These are phyloP conservation scores for Cryptococcus sp. DNA, from an alignment of 1,284 basidiomycete species.

Conservation along the genomic window DNA sequence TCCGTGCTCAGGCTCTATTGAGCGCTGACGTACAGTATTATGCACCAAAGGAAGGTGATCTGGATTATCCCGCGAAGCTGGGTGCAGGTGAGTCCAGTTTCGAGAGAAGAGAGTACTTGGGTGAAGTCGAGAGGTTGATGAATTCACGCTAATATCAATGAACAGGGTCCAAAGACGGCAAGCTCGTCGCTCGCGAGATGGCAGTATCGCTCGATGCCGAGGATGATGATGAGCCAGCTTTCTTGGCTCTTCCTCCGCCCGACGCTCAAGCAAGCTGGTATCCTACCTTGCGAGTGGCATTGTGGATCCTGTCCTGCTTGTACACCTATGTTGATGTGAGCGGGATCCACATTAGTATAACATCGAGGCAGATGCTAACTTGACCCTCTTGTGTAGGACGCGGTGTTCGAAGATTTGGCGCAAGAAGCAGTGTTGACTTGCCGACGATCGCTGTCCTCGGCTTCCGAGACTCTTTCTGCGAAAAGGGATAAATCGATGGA, in stretches of 20 bases:
- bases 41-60: slow-evolving; percentile 66
- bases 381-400: slow-evolving; percentile 32
- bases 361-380: too few species aligned
- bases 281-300: slow-evolving; percentile 76
- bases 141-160: too few species aligned
- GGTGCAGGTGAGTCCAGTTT: slow-evolving; percentile 21
- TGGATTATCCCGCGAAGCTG: slow-evolving; percentile 77
- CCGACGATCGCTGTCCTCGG: slow-evolving; percentile 71
- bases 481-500: slow-evolving; percentile 62
- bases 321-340: slow-evolving; percentile 85
- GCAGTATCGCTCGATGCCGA: slow-evolving; percentile 41
- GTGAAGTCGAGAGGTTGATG: too few species aligned
- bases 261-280: slow-evolving; percentile 84
- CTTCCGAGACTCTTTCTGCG: slow-evolving; percentile 64
- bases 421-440: slow-evolving; percentile 84
- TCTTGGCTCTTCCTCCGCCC: slow-evolving; percentile 70
- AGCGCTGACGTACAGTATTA: slow-evolving; percentile 83
- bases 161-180: slow-evolving; percentile 12
- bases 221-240: slow-evolving; percentile 54
- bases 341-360: neutral
- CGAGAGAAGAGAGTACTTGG: too few species aligned
- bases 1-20: slow-evolving; percentile 87
- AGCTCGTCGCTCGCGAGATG: slow-evolving; percentile 19
- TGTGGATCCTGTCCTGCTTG: slow-evolving; percentile 83
- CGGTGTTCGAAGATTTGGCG: slow-evolving; percentile 90